Evolutionary conservation across 306 rosid species (phyloP), one percentile per base, ranked within the genome.

Genomic region (Albizia julibrissin): DNA sequence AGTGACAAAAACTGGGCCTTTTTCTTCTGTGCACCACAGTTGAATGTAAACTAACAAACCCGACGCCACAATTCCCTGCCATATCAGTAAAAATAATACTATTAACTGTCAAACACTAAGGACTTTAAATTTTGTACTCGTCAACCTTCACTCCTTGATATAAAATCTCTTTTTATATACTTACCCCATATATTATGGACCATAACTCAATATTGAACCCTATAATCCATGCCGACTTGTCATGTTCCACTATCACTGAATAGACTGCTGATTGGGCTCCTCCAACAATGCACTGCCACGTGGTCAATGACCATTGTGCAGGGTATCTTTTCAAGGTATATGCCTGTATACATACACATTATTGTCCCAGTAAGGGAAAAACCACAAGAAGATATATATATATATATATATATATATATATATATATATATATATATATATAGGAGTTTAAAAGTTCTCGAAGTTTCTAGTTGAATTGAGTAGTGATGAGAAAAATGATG

Each of bases 1-100:
- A 10, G 97, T 91, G 42, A 92, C 94, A 75, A 92, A 93, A 77
- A 95, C 98, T 12, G 99, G 98, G 2, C 99, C 97, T 68, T 82
- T 89, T 77, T 87, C 65, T 78, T 87, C 87, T 33, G 89, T 93
- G 83, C 96, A 90, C 97, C 93, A 92, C 5, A 95, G 89, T 83
- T 90, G 96, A 77, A 93, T 34, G 83, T 85, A 93, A 46, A 82
- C 29, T 22, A 91, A 47, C 65, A 90, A 13, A 44, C 91, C 93
- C 34, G 91, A 85, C 72, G 73, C 77, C 21, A 91, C 84, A 44
- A 93, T 77, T 77, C 97, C 98, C 98, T 95, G 91, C 80, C 65
- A 34, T 2, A 39, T 21, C 16, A 68, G 5, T 37, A 19, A 29
- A 14, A 13, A 29, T 16, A 21, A 64, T 8, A 27, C 40, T 3